Percentiles rank a stretch among this genome's conserved stretches.
phyloP scores from a whole-genome alignment of 768 basidiomycete genomes.

The Suillus clintonianus region DNA sequence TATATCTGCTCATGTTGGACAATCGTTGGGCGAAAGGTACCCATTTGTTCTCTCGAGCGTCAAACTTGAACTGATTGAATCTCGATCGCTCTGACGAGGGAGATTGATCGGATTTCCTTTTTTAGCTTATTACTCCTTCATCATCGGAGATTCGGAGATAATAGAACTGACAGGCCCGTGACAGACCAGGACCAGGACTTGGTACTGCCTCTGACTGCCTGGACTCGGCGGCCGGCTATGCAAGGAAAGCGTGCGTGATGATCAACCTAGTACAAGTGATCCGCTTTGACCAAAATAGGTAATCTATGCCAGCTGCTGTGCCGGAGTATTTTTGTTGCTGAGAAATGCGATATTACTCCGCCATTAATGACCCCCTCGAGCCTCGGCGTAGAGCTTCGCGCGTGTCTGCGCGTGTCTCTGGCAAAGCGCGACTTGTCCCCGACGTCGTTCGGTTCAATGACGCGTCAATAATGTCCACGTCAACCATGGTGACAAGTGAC shows the following conservation, averaged over 20 bases:
- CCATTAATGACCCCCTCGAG: neutral
- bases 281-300: neutral
- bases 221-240: neutral
- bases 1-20: neutral
- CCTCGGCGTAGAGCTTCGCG: neutral
- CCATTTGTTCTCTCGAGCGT: neutral
- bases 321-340: neutral
- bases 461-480: neutral
- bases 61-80: neutral
- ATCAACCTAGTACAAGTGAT: neutral
- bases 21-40: slow-evolving; percentile 5
- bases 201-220: neutral
- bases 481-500: neutral
- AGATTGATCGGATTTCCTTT: slow-evolving; percentile 8
- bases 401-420: no score
- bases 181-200: neutral
- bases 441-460: neutral
- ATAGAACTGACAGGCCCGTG: neutral
- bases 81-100: slow-evolving; percentile 2
- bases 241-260: no score
- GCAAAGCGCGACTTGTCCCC: neutral
- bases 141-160: slow-evolving; percentile 4
- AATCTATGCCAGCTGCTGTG: neutral
- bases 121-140: neutral
- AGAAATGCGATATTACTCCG: neutral